Conservation (phyloP, 495 filamentous ascomycete species). For the Geoglossum glabrum region DNA sequence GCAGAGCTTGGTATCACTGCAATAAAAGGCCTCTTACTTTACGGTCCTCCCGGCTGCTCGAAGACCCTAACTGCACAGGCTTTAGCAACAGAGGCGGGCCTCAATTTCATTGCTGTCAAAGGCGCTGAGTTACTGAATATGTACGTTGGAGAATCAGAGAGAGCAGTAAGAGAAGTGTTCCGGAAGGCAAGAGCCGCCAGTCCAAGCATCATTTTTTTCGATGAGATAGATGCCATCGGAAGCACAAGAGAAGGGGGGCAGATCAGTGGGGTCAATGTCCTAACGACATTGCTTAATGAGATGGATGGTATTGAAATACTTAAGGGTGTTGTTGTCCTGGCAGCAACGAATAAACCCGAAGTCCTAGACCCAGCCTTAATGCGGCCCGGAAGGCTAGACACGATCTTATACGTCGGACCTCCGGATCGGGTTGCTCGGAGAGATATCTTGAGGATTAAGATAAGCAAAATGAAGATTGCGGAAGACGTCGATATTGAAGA, state of each 20-base stretch:
- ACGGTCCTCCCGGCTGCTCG: conserved; percentile 88
- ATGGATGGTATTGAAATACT: conserved; percentile 88
- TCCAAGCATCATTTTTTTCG: conserved; percentile 93
- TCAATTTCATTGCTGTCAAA: conserved; percentile 92
- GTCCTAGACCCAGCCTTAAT: conserved; percentile 71
- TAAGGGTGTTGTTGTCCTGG: conserved; percentile 72
- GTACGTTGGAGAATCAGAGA: conserved; percentile 95
- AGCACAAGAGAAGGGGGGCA: conserved; percentile 35
- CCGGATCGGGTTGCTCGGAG: conserved; percentile 55
- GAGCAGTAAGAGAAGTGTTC: conserved; percentile 73
- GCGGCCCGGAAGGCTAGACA: conserved; percentile 72
- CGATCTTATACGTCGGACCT: conserved; percentile 74
- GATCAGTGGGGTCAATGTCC: conserved; percentile 46
- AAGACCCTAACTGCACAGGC: conserved; percentile 91
- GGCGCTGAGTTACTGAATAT: conserved; percentile 91
- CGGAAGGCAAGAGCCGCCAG: conserved; percentile 66
- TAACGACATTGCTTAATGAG: conserved; percentile 83
- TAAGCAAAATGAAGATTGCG: conserved; percentile 35
- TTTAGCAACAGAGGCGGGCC: conserved; percentile 71
- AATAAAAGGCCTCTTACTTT: conserved; percentile 71
- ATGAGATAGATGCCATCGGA: conserved; percentile 93
- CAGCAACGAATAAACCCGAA: conserved; percentile 85
- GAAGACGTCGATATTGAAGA: conserved; percentile 43
- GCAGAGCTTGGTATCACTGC: conserved; percentile 39
- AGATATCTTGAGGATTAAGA: conserved; percentile 55